Conservation (phyloP, 495 filamentous ascomycete genomes). For the Annulohypoxylon nitens region DNA sequence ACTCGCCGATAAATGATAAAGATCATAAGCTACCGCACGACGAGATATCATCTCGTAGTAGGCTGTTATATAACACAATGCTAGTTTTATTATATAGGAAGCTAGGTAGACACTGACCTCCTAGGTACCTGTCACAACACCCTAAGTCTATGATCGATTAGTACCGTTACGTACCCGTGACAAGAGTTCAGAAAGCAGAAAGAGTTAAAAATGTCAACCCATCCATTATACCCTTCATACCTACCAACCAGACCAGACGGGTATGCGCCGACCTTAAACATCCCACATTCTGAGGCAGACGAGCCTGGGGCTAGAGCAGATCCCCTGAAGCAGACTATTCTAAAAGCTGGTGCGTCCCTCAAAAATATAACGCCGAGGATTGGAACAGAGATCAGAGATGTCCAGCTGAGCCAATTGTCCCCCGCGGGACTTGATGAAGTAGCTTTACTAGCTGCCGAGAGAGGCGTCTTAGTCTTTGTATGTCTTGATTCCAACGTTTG, state of each 20-base stretch:
- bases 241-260: slow-evolving; percentile 30
- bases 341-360: slow-evolving; percentile 33
- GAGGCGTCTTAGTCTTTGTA: slow-evolving; percentile 59
- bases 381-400: slow-evolving; percentile 59
- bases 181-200: background rate
- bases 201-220: background rate
- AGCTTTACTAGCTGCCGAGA: slow-evolving; percentile 59
- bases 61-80: background rate
- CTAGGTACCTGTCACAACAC: background rate
- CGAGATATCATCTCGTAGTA: background rate
- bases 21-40: background rate
- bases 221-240: slow-evolving; percentile 23
- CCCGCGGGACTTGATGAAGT: slow-evolving; percentile 59
- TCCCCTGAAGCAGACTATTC: slow-evolving; percentile 31
- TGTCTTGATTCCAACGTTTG: slow-evolving; percentile 52
- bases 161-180: too few relatives aligned
- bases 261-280: slow-evolving; percentile 23
- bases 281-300: slow-evolving; percentile 31
- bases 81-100: background rate
- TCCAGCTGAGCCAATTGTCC: slow-evolving; percentile 59
- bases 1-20: background rate
- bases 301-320: slow-evolving; percentile 42
- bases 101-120: background rate
- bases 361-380: slow-evolving; percentile 56
- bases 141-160: too few relatives aligned